Percentiles rank a stretch among this genome's conserved stretches.
phyloP scores from a whole-genome alignment of 129 eudicot species.

The Dittrichia graveolens region DNA sequence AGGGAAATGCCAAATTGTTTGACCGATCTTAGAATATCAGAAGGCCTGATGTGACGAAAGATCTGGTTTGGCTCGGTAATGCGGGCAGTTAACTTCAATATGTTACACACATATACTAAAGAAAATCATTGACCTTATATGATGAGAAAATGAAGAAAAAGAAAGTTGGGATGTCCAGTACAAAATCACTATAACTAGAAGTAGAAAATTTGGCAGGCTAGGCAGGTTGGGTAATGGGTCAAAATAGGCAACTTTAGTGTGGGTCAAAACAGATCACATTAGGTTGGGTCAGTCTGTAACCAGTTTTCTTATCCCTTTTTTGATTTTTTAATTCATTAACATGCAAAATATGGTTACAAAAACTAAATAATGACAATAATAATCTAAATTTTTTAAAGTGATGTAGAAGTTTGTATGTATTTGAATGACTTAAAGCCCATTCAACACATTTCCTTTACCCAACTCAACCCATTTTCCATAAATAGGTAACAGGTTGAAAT shows the following conservation, averaged over 20 bases:
- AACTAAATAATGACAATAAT: background rate
- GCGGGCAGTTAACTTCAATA: background rate
- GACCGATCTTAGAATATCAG: slow-evolving; percentile 2
- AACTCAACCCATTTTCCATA: background rate
- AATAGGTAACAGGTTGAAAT: slow-evolving; percentile 8
- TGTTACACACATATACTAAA: slow-evolving; percentile 8
- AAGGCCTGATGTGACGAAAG: slow-evolving; percentile 2
- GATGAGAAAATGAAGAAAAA: slow-evolving; percentile 10
- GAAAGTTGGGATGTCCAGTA: background rate
- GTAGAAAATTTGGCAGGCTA: background rate
- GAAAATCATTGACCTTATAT: slow-evolving; percentile 1
- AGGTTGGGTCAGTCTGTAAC: background rate
- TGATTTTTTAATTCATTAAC: background rate
- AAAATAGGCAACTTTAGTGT: background rate
- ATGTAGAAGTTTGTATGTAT: background rate
- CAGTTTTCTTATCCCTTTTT: background rate
- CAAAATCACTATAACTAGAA: slow-evolving; percentile 11
- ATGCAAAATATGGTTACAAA: slow-evolving; percentile 6
- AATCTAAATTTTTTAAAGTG: background rate
- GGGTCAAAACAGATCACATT: background rate
- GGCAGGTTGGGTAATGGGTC: background rate
- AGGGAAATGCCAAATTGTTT: slow-evolving; percentile 9
- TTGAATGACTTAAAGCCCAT: background rate
- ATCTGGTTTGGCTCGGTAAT: background rate
- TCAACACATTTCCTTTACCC: background rate